Evolutionary conservation across 2,329 filamentous ascomycete species (phyloP).

Genomic region (Trichophyton rubrum): DNA sequence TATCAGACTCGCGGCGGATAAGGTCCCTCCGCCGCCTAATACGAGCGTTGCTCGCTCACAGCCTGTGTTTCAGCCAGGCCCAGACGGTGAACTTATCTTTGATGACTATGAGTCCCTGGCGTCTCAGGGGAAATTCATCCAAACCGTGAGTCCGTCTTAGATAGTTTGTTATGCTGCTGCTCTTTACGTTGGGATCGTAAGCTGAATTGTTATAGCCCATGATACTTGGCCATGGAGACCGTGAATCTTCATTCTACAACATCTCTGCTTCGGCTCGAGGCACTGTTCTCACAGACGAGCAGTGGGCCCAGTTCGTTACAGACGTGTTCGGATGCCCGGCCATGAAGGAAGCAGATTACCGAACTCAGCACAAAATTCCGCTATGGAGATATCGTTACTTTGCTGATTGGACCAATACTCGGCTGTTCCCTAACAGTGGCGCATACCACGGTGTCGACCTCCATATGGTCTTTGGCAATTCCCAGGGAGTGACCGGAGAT

Average conservation of each 20-base stretch:
- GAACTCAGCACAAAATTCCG: constrained; percentile 24
- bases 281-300: constrained; percentile 27
- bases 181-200: background rate
- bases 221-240: constrained; percentile 27
- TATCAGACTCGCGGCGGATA: constrained; percentile 27
- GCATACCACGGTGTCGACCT: constrained; percentile 41
- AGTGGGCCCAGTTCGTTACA: constrained; percentile 31
- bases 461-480: constrained; percentile 37
- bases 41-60: constrained; percentile 22
- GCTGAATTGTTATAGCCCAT: constrained; percentile 20
- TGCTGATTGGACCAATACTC: constrained; percentile 39
- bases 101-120: constrained; percentile 29
- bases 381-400: constrained; percentile 39
- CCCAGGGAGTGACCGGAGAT: constrained; percentile 30
- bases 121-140: constrained; percentile 27
- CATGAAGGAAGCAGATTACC: constrained; percentile 27
- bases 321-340: constrained; percentile 39
- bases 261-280: constrained; percentile 33
- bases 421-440: constrained; percentile 35
- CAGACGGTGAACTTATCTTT: constrained; percentile 33
- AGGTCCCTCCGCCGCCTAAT: constrained; percentile 21
- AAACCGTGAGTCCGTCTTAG: constrained; percentile 17
- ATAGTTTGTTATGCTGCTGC: too few relatives aligned
- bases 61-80: constrained; percentile 31
- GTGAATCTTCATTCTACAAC: constrained; percentile 39